Base-by-base conservation (phyloP, 768 basidiomycete species). In the Phlebiopsis flavidoalba region DNA sequence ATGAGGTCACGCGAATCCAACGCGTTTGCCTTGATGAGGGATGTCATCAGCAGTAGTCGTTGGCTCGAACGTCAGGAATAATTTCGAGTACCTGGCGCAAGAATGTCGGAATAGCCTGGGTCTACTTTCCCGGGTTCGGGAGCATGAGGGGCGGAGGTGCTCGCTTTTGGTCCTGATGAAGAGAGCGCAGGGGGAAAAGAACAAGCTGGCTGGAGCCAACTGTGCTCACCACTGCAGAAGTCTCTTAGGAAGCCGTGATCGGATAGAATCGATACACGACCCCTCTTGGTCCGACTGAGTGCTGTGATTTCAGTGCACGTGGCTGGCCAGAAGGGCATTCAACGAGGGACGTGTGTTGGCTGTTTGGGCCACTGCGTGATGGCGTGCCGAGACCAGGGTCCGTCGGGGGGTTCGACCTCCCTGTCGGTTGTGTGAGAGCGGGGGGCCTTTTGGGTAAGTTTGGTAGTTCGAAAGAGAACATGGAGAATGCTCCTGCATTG, bases 41-140 rank as follows among this genome's bases (percentile, higher is more conserved):
- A n/a, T 62, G 22, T n/a, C n/a, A n/a, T n/a, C n/a, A n/a, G 77
- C 67, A 12, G 80, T 80, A 63, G 90, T 79, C 2, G 77, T 64
- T 0, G 85, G 83, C 21, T 80, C 77, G n/a, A 22, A 90, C 86
- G 64, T 91, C 87, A 0, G 90, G 90, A 12, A 91, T 70, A 49
- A 92, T 80, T 65, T 89, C 87, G 40, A 88, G 74, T 33, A 90
- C 77, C 46, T 77, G 83, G 1, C n/a, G 81, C 77, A 33, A 87
- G 61, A 48, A 67, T 72, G 7, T 3, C 54, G 49, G 67, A 63
- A 37, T 60, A n/a, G n/a, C n/a, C 24, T 8, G 61, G 61, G 37
- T 51, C 60, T 15, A n/a, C 6, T 11, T 22, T 60, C 47, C 7
- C n/a, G n/a, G 47, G 56, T 8, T 51, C 53, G 0, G 33, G 17